Conservation (phyloP, 2,329 filamentous ascomycete genomes). For the Aspergillus neotritici region DNA sequence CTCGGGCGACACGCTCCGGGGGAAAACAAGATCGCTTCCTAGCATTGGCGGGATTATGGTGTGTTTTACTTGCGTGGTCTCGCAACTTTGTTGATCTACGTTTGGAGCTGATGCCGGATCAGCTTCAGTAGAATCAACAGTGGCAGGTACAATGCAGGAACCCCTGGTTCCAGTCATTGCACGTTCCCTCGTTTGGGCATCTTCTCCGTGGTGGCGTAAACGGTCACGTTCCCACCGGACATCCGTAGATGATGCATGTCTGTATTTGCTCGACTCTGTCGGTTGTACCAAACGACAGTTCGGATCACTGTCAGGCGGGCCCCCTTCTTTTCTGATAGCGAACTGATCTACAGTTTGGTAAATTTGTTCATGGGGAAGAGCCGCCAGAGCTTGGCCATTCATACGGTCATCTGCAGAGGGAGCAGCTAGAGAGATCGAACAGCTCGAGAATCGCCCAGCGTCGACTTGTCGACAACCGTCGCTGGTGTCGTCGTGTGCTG, state of each 20-base stretch:
- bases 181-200: slow-evolving; percentile 47
- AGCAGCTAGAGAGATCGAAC: slow-evolving; percentile 72
- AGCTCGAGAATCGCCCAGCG: slow-evolving; percentile 69
- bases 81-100: slow-evolving; percentile 16
- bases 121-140: slow-evolving; percentile 5
- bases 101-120: slow-evolving; percentile 6
- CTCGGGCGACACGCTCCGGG: slow-evolving; percentile 75
- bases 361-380: slow-evolving; percentile 45
- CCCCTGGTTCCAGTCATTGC: slow-evolving; percentile 28
- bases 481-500: slow-evolving; percentile 27
- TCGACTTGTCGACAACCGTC: slow-evolving; percentile 51
- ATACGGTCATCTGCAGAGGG: slow-evolving; percentile 75
- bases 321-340: slow-evolving; percentile 38
- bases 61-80: slow-evolving; percentile 53
- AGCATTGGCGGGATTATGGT: slow-evolving; percentile 76
- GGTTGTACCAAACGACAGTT: neutral
- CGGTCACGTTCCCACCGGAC: slow-evolving; percentile 69
- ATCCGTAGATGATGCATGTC: slow-evolving; percentile 42
- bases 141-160: slow-evolving; percentile 27
- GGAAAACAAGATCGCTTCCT: slow-evolving; percentile 72
- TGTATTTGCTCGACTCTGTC: slow-evolving; percentile 15
- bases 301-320: slow-evolving; percentile 27
- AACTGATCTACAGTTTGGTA: slow-evolving; percentile 45
- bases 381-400: slow-evolving; percentile 55
- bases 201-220: slow-evolving; percentile 71